Percentiles rank a stretch among this genome's conserved stretches.
phyloP scores from a whole-genome alignment of 495 filamentous ascomycete species.

The Neurospora sp. region DNA sequence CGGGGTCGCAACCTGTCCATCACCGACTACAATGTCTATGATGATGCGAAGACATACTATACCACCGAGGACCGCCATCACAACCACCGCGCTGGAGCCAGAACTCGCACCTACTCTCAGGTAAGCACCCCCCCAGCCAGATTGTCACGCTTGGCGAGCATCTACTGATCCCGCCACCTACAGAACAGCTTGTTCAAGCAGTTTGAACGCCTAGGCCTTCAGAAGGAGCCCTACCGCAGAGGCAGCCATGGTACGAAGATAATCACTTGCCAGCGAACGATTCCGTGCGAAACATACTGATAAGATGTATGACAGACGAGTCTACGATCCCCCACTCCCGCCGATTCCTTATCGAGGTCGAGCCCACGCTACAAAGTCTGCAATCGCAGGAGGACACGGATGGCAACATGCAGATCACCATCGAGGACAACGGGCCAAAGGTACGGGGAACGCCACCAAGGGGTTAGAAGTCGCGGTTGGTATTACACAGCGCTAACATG shows the following conservation, averaged over 20 bases:
- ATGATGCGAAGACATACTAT: conserved; percentile 41
- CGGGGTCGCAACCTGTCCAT: conserved; percentile 10
- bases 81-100: conserved; percentile 26
- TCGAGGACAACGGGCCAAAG: conserved; percentile 91
- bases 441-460: conserved; percentile 30
- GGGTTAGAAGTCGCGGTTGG: neutral
- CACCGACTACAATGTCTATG: conserved; percentile 32
- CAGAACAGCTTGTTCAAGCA: conserved; percentile 36
- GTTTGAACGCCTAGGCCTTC: conserved; percentile 29
- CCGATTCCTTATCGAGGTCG: conserved; percentile 68
- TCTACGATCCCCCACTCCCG: conserved; percentile 40
- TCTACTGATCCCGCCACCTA: neutral
- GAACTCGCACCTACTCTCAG: conserved; percentile 39
- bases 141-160: neutral
- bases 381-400: conserved; percentile 81
- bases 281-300: neutral
- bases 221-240: conserved; percentile 32
- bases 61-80: conserved; percentile 35
- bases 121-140: conserved; percentile 11
- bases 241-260: conserved; percentile 35
- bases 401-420: conserved; percentile 86
- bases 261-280: neutral
- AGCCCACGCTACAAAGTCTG: conserved; percentile 60
- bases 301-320: conserved; percentile 26
- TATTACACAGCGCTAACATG: conserved; percentile 5